Conservation (phyloP, 371 early-diverging fungal species). For the Apophysomyces variabilis region DNA sequence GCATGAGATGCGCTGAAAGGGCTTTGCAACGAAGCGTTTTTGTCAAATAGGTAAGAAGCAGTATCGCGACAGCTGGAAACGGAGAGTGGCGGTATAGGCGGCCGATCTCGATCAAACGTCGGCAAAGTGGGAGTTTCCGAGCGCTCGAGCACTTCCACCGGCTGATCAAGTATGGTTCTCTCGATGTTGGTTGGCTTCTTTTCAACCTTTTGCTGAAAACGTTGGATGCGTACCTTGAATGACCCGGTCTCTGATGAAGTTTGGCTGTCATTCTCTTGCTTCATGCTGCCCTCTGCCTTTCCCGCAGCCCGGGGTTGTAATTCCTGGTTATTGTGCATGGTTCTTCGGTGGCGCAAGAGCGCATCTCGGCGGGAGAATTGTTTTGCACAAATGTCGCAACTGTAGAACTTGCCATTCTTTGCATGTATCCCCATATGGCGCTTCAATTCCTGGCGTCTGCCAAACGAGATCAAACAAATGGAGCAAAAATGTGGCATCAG, state of each 20-base stretch:
- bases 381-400: neutral
- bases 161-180: no score
- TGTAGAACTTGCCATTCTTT: neutral
- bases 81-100: neutral
- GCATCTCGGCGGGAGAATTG: neutral
- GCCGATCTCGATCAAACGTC: neutral
- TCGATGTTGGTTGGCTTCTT: no score
- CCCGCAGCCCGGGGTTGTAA: no score
- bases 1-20: neutral
- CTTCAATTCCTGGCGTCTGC: neutral
- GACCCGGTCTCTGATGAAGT: no score
- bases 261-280: no score
- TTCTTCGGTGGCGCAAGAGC: neutral
- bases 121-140: neutral
- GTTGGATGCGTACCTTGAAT: no score
- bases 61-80: neutral
- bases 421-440: constrained; percentile 6
- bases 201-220: no score
- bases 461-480: neutral
- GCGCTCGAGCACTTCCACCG: no score
- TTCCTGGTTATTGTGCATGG: neutral
- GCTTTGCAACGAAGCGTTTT: neutral
- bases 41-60: neutral
- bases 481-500: neutral
- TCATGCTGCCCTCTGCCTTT: no score